Evolutionary conservation across 106 monocot genomes (phyloP).

Genomic region (Hemerocallis citrina): DNA sequence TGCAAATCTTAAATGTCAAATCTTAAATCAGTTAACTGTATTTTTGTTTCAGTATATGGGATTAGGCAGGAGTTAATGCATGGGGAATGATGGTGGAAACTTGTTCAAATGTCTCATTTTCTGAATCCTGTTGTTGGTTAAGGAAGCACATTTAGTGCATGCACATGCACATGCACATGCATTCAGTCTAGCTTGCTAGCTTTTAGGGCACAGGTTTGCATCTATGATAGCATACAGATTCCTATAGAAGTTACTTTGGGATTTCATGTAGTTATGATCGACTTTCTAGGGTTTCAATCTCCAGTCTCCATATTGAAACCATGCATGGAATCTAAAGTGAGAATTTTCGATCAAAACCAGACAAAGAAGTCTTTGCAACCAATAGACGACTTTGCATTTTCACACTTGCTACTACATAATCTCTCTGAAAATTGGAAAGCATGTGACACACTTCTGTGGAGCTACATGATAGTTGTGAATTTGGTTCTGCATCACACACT

Average conservation of each 20-base stretch:
- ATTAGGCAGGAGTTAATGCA: slow-evolving; percentile 6
- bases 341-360: background rate
- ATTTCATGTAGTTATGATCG: background rate
- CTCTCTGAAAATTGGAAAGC: too few species aligned
- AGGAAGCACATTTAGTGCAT: background rate
- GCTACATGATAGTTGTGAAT: background rate
- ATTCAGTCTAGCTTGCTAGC: background rate
- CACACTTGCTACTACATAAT: too few species aligned
- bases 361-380: background rate
- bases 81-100: background rate
- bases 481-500: background rate
- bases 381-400: background rate
- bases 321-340: too few species aligned
- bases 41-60: too few species aligned
- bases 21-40: too few species aligned
- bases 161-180: slow-evolving; percentile 1
- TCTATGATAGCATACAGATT: background rate
- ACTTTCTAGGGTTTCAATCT: background rate
- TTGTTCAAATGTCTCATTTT: slow-evolving; percentile 3
- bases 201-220: background rate
- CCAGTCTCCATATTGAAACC: too few species aligned
- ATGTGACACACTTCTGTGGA: background rate
- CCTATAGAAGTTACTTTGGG: background rate
- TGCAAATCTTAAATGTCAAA: too few species aligned
- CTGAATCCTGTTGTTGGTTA: slow-evolving; percentile 5